These are phyloP conservation scores for Scutellaria galericulata DNA, from an alignment of 257 asterid species.

Conservation along the genomic window DNA sequence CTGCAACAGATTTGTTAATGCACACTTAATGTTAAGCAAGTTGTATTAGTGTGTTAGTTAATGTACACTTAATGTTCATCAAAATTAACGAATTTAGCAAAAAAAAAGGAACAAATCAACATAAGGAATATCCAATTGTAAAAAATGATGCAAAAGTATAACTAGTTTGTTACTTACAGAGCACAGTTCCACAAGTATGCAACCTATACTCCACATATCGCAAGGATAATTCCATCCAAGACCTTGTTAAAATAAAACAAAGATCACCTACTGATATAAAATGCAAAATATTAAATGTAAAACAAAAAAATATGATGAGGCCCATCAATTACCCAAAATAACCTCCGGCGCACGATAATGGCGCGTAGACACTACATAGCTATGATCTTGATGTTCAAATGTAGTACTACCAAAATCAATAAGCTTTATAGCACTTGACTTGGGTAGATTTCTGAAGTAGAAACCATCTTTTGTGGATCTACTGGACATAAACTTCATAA, in stretches of 20 bases:
- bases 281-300: slow-evolving; percentile 6
- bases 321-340: slow-evolving; percentile 71
- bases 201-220: slow-evolving; percentile 95
- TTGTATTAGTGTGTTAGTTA: neutral
- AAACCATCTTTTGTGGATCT: slow-evolving; percentile 63
- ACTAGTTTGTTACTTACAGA: slow-evolving; percentile 57
- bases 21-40: neutral
- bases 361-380: slow-evolving; percentile 84
- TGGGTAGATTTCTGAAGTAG: slow-evolving; percentile 80
- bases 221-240: slow-evolving; percentile 95
- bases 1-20: slow-evolving; percentile 42
- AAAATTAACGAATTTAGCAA: neutral
- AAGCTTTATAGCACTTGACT: slow-evolving; percentile 92
- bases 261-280: slow-evolving; percentile 9
- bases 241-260: slow-evolving; percentile 54
- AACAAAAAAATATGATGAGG: slow-evolving; percentile 29
- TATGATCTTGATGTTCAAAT: slow-evolving; percentile 80
- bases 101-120: neutral
- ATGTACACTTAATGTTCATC: slow-evolving; percentile 8
- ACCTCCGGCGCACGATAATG: slow-evolving; percentile 98
- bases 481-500: slow-evolving; percentile 52
- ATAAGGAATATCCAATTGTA: slow-evolving; percentile 1
- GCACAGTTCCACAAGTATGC: slow-evolving; percentile 91
- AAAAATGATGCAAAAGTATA: slow-evolving; percentile 9
- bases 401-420: slow-evolving; percentile 94